Evolutionary conservation across 371 early-diverging fungal species (phyloP), one percentile per base, ranked within the genome.

Genomic region (Sporodiniella umbellata): DNA sequence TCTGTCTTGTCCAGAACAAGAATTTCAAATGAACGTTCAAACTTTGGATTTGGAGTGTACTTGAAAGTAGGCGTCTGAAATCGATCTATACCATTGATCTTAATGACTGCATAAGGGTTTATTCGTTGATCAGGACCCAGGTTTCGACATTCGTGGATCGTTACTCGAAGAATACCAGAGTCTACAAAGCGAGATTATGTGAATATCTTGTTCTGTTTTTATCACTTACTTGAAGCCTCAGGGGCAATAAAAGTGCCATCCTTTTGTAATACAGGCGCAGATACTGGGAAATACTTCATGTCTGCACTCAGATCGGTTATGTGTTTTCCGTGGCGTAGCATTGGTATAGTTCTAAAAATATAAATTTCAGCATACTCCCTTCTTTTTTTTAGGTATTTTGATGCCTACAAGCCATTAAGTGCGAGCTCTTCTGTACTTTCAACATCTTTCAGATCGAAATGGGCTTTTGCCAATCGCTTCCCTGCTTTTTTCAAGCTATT

Each of bases 231-330:
- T 2, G 86, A 84, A 24, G 82, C 80, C 15, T 70, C 66, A 2
- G 76, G 72, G n/a, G 75, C 71, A 33, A 79, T 77, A 23, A 65
- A 45, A 1, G 70, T 70, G 11, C 77, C 75, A 46, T 72, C 72
- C 8, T 61, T 64, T 17, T 58, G 55, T 11, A 62, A 66, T 30
- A 66, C 73, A 18, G 83, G 81, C 18, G 75, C 75, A 19, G 81
- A 77, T 19, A 85, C 82, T 14, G 84, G 82, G 48, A 78, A 82
- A 43, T 83, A 84, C 12, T 66, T 62, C 64, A 81, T 61, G 52
- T 83, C 83, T 23, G 76, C 76, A 10, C 66, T 65, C 28, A 85
- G 55, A 46, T 74, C 60, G 10, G 80, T 70, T 26, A 78, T 69
- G 25, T 65, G 54, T n/a, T 73, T 79, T 21, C 75, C 80, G 45